phyloP scores from a whole-genome alignment of 345 rosid species.

The Citrus maxima region DNA sequence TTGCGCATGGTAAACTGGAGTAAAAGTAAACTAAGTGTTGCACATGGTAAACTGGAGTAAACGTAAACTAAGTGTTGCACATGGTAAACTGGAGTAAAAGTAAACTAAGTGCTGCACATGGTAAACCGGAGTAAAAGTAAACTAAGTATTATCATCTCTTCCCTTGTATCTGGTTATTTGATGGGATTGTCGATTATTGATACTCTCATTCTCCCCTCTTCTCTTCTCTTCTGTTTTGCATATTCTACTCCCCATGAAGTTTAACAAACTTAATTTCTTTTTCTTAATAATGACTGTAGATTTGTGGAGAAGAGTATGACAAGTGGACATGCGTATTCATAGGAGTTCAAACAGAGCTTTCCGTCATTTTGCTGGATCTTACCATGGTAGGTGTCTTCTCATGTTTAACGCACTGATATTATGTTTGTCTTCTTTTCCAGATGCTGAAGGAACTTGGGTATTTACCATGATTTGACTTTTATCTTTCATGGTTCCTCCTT shows the following conservation, averaged over 20 bases:
- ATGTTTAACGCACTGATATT: not conserved
- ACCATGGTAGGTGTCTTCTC: slow-evolving; percentile 55
- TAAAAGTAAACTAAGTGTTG: not conserved
- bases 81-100: not conserved
- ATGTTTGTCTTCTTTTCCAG: not conserved
- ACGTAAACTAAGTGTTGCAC: not conserved
- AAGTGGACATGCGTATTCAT: slow-evolving; percentile 65
- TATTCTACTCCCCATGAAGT: not conserved
- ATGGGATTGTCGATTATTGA: not conserved
- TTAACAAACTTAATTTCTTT: not conserved
- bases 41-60: not conserved
- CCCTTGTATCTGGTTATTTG: not conserved
- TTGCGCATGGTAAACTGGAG: not conserved
- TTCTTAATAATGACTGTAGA: slow-evolving; percentile 38
- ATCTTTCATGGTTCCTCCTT: not conserved
- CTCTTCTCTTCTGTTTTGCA: not conserved
- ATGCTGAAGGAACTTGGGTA: not conserved
- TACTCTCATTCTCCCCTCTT: not conserved
- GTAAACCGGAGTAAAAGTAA: not conserved
- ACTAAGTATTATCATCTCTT: not conserved
- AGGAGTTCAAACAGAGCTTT: slow-evolving; percentile 83
- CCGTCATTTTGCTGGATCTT: slow-evolving; percentile 73
- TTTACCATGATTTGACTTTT: not conserved
- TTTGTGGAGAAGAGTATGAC: slow-evolving; percentile 88
- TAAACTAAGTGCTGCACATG: not conserved